Percentiles rank a stretch among this genome's conserved stretches.
phyloP scores from a whole-genome alignment of 177 flowering plant genomes.

The Tripterygium wilfordii region DNA sequence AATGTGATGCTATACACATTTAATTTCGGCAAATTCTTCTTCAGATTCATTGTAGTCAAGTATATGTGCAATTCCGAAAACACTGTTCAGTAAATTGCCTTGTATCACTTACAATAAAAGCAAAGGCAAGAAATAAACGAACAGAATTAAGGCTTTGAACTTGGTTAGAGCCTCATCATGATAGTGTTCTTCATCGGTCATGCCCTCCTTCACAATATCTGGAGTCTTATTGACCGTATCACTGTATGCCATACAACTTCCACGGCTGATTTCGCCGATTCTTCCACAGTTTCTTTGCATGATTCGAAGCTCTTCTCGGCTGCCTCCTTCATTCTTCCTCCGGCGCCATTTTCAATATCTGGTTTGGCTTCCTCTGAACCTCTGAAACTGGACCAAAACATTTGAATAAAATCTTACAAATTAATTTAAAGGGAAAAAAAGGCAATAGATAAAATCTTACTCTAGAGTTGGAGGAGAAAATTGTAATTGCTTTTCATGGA shows the following conservation, averaged over 20 bases:
- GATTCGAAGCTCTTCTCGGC: conserved; percentile 9
- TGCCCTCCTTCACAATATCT: conserved; percentile 8
- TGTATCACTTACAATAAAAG: too few species aligned
- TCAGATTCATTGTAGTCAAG: too few species aligned
- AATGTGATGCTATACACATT: too few species aligned
- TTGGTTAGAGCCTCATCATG: conserved; percentile 13
- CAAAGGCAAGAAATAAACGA: too few species aligned
- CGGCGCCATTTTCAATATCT: background rate
- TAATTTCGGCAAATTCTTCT: too few species aligned
- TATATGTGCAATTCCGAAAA: too few species aligned
- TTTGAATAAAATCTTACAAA: conserved; percentile 1
- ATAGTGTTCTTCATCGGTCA: background rate
- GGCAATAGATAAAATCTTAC: conserved; percentile 9
- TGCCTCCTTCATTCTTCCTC: conserved; percentile 19
- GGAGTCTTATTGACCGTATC: conserved; percentile 11
- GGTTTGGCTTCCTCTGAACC: conserved; percentile 1
- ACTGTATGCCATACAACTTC: conserved; percentile 11
- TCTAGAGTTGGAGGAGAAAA: conserved; percentile 25
- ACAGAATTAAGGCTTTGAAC: too few species aligned
- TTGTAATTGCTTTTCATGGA: conserved; percentile 8
- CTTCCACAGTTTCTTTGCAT: conserved; percentile 16
- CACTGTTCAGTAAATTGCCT: too few species aligned
- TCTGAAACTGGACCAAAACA: conserved; percentile 15
- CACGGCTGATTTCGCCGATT: conserved; percentile 15
- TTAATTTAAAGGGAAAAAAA: conserved; percentile 16